Evolutionary conservation across 768 basidiomycete genomes (phyloP), one percentile per base, ranked within the genome.

Genomic region (Suillus variegatus): DNA sequence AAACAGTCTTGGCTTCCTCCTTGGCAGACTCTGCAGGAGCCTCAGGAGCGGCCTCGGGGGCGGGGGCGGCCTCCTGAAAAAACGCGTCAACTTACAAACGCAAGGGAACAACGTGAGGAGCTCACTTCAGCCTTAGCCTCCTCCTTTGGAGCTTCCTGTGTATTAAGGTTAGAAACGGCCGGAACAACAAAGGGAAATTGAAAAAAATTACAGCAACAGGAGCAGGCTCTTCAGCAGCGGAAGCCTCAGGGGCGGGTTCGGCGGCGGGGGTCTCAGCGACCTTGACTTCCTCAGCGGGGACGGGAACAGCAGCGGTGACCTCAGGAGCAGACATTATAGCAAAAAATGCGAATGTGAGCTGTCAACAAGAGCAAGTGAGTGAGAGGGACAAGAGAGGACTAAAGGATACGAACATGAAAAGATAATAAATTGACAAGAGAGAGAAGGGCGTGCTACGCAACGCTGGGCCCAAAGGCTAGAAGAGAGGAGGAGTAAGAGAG

Each of bases 291-390:
- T 88, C 87, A 64, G 80, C 77, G 76, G 82, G 73, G 60, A 72
- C 79, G 40, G 40, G 12, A 44, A 18, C 54, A 71, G 74, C 82
- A 74, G 80, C 80, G 75, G 82, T 73, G 74, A 80, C 78, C 79
- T 89, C 90, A 73, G 88, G 77, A 79, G 90, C 85, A 84, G 93
- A 93, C 92, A 95, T 94, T 92, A 93, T 87, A 80, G 81, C 79
- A 82, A 75, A 79, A 81, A 79, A 76, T 80, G 76, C 79, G 82
- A 82, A 81, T 77, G 70, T 83, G 84, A 85, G 86, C 86, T 88
- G 76, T 47, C 65, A 67, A 35, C 52, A 64, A 66, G 66, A 67
- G 25, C 6, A 7, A 51, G 7, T 18, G 28, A 36, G 54, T 55
- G 5, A 65, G n/a, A 36, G 35, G 65, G 43, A 6, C 0, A 7